Evolutionary conservation across 108 stramenopile species (phyloP).

Genomic region (Aurantiochytrium sp.): DNA sequence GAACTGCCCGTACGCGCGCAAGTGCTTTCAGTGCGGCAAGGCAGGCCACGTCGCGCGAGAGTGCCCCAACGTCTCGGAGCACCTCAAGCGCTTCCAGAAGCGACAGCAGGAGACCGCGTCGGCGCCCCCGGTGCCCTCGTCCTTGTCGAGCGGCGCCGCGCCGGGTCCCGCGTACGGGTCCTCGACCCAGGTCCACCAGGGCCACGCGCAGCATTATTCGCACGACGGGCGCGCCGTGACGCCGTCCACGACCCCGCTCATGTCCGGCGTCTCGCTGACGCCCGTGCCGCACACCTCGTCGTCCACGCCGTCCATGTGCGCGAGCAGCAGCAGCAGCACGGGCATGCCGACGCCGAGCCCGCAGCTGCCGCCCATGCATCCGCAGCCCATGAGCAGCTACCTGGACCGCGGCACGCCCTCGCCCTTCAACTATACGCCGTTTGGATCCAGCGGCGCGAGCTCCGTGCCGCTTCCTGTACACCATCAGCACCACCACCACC

Average conservation of each 20-base stretch:
- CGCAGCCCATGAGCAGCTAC: neutral
- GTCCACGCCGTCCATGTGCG: neutral
- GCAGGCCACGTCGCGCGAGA: slow-evolving; percentile 25
- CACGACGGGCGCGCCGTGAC: neutral
- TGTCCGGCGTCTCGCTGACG: neutral
- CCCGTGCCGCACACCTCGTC: neutral
- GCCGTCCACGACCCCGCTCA: slow-evolving; percentile 1
- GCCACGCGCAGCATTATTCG: neutral
- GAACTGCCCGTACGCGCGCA: slow-evolving; percentile 12
- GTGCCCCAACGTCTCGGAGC: neutral
- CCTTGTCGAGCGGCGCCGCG: neutral
- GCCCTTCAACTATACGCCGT: neutral
- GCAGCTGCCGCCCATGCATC: neutral
- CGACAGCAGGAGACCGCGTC: neutral
- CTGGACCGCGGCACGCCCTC: neutral
- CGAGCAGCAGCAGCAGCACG: neutral
- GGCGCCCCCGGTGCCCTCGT: neutral
- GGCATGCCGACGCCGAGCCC: neutral
- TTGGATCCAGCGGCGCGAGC: neutral
- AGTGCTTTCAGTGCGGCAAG: slow-evolving; percentile 31
- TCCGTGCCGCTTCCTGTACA: slow-evolving; percentile 12
- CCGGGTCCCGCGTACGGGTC: neutral
- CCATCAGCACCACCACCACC: neutral
- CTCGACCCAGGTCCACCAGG: too few species aligned
- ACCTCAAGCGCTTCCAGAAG: neutral